Percentiles rank a stretch among this genome's conserved stretches.
Conservation (phyloP, 768 basidiomycete genomes). For the Podaxis pistillaris region DNA sequence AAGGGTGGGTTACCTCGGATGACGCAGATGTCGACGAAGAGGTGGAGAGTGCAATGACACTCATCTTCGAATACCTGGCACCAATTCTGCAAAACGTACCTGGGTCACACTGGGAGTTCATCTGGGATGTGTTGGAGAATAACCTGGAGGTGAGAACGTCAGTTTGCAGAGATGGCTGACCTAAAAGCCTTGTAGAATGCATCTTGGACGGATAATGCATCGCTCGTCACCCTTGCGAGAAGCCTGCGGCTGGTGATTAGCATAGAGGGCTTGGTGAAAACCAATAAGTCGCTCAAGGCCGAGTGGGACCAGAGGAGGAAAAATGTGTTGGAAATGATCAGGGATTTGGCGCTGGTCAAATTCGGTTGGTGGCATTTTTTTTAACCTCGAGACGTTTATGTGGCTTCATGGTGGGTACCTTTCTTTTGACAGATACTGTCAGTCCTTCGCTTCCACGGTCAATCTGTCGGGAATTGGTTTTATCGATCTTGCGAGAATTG, state of each 20-base stretch:
- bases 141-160: conserved; percentile 72
- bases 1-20: conserved; percentile 73
- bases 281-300: conserved; percentile 73
- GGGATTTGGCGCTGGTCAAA: conserved; percentile 54
- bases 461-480: conserved; percentile 62
- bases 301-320: conserved; percentile 63
- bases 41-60: conserved; percentile 74
- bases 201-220: conserved; percentile 54
- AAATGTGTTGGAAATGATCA: conserved; percentile 53
- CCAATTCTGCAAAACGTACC: conserved; percentile 86
- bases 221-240: conserved; percentile 63
- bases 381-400: conserved; percentile 6
- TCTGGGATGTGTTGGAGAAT: conserved; percentile 86
- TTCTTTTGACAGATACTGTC: conserved; percentile 18
- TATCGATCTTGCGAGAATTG: conserved; percentile 67
- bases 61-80: conserved; percentile 71
- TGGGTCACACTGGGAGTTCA: conserved; percentile 90
- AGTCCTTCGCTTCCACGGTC: conserved; percentile 55
- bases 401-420: conserved; percentile 17
- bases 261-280: conserved; percentile 65
- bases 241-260: conserved; percentile 65
- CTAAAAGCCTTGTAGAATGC: conserved; percentile 42
- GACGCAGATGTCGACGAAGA: conserved; percentile 76
- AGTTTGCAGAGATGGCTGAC: neutral
- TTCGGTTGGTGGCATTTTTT: conserved; percentile 41